Percentiles rank a stretch among this genome's conserved stretches.
Evolutionary conservation across 192 early-diverging fungal species (phyloP).

Genomic region (Kickxella alabastrina): DNA sequence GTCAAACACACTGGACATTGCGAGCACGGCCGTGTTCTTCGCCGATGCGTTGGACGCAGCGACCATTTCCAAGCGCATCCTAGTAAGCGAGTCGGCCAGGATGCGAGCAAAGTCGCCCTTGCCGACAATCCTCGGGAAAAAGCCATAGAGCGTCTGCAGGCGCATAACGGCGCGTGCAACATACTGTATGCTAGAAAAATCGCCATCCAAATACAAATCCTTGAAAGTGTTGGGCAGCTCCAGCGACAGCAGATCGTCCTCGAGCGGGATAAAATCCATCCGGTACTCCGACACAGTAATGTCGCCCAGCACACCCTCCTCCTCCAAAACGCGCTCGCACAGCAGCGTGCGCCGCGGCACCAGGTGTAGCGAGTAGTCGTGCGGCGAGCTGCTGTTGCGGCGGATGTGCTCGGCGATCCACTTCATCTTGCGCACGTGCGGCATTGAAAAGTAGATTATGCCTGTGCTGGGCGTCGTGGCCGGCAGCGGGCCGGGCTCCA

Average conservation of each 20-base stretch:
- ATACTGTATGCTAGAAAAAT: conserved; percentile 40
- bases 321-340: conserved; percentile 92
- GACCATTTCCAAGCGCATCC: conserved; percentile 79
- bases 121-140: conserved; percentile 86
- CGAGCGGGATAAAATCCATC: conserved; percentile 87
- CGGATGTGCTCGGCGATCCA: conserved; percentile 64
- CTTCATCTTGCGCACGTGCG: conserved; percentile 74
- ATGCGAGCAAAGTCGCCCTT: conserved; percentile 81
- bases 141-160: conserved; percentile 79
- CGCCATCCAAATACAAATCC: conserved; percentile 69
- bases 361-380: conserved; percentile 74
- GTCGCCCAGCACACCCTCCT: conserved; percentile 87
- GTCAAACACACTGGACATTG: conserved; percentile 67
- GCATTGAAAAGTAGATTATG: conserved; percentile 82
- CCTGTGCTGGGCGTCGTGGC: conserved; percentile 60
- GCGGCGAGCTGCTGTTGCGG: conserved; percentile 7
- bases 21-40: conserved; percentile 11
- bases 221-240: conserved; percentile 81
- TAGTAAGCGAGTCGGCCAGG: conserved; percentile 71
- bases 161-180: conserved; percentile 76
- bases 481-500: conserved; percentile 61
- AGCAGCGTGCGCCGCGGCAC: conserved; percentile 85
- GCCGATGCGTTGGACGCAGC: conserved; percentile 17
- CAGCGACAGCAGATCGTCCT: conserved; percentile 84
- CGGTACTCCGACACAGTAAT: conserved; percentile 81